phyloP scores from a whole-genome alignment of 2,329 filamentous ascomycete genomes.

The Nemania serpens region DNA sequence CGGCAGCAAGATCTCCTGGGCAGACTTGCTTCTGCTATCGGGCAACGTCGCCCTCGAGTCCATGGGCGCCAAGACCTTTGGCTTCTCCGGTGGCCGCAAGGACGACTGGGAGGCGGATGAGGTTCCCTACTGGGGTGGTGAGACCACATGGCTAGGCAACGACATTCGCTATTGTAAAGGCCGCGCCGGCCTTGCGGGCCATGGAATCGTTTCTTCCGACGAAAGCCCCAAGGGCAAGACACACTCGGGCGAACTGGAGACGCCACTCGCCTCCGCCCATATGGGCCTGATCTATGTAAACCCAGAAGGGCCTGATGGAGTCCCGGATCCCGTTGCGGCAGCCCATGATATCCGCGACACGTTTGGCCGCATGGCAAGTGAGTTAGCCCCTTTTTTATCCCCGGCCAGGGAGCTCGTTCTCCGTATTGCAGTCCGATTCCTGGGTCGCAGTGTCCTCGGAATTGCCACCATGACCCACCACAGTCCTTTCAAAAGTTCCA shows the following conservation, averaged over 20 bases:
- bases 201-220: constrained; percentile 43
- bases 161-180: constrained; percentile 68
- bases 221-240: constrained; percentile 50
- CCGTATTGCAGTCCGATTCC: too few species aligned
- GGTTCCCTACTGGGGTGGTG: constrained; percentile 76
- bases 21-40: constrained; percentile 71
- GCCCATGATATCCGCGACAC: constrained; percentile 75
- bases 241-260: constrained; percentile 67
- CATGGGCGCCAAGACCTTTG: constrained; percentile 75
- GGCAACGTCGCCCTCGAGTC: constrained; percentile 79
- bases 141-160: constrained; percentile 76
- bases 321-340: constrained; percentile 70
- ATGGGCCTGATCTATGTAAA: constrained; percentile 86
- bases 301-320: constrained; percentile 75
- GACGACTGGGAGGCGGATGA: constrained; percentile 79
- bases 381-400: neutral
- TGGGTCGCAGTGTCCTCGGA: neutral
- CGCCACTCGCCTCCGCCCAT: constrained; percentile 69
- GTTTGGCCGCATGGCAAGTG: constrained; percentile 74
- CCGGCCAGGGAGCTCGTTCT: neutral
- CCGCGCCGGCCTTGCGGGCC: constrained; percentile 48
- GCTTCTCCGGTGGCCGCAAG: constrained; percentile 72
- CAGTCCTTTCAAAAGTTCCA: neutral
- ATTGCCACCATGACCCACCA: too few species aligned
- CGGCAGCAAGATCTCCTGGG: constrained; percentile 81